Base-by-base conservation (phyloP, 768 basidiomycete species). In the Boletus pseudo-olivaceus region DNA sequence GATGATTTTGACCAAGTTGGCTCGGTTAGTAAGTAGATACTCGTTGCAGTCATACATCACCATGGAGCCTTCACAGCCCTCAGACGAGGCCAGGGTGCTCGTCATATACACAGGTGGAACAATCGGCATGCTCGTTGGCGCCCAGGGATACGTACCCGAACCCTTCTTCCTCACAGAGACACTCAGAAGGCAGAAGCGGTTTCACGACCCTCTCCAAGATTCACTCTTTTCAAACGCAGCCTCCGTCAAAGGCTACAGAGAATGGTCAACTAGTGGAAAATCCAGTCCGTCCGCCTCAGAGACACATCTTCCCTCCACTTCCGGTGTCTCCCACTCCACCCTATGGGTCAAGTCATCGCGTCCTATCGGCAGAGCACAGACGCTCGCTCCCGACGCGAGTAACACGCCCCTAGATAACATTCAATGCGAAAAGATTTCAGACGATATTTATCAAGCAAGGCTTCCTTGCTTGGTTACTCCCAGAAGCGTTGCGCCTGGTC, bases 71-170 rank as follows among this genome's bases (percentile, higher is more conserved):
- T 70, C 70, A 47, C 69, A 74, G 42, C 75, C 78, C 47, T 71
- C 80, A 19, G 83, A 88, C 57, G 90, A 93, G 63, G 83, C 89
- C 11, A 79, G 82, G 49, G 89, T 94, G n/a, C 84, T 93, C 49
- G 78, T 94, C 54, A 86, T 94, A 29, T 93, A 93, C 74, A 93
- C 93, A 34, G 92, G 81, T 65, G 93, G 93, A 15, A 95, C 93
- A 0, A 93, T 95, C 60, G 90, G 90, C 17, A 92, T 92, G 89
- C 83, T 92, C 42, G 79, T 88, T 34, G 84, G 86, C 33, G 75
- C 84, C 33, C 80, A 83, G 55, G 88, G 88, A 57, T 90, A 90
- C 65, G 85, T 88, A 20, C 89, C 92, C 12, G 93, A 94, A 64
- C 91, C 91, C 0, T 87, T 86, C 62, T 94, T 93, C 67, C 75